Conservation (phyloP, 2,329 filamentous ascomycete species). For the Penicillium decumbens region DNA sequence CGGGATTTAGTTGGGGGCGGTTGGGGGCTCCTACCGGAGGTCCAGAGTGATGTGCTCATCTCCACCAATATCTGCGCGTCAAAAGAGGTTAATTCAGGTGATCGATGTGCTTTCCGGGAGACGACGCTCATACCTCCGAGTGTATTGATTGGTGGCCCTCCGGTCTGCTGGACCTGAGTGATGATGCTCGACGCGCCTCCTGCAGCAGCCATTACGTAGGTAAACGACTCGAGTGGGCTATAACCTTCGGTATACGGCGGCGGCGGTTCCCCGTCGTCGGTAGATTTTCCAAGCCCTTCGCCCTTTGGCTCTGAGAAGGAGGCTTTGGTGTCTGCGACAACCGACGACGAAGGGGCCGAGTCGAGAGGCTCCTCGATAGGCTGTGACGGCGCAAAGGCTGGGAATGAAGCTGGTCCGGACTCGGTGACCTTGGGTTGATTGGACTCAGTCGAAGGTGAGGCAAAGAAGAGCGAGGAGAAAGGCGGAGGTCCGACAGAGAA, state of each 20-base stretch:
- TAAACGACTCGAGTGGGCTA: slow-evolving; percentile 86
- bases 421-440: slow-evolving; percentile 44
- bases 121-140: slow-evolving; percentile 64
- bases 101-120: not conserved
- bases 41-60: slow-evolving; percentile 96
- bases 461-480: slow-evolving; percentile 61
- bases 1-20: not conserved
- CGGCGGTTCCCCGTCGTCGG: slow-evolving; percentile 82
- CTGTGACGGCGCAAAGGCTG: slow-evolving; percentile 51
- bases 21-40: slow-evolving; percentile 64
- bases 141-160: slow-evolving; percentile 76
- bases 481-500: slow-evolving; percentile 56
- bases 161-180: slow-evolving; percentile 95
- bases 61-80: slow-evolving; percentile 63
- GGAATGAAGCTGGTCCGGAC: slow-evolving; percentile 44
- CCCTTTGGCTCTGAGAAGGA: slow-evolving; percentile 79
- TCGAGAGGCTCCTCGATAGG: slow-evolving; percentile 49
- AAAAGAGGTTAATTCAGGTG: slow-evolving; percentile 4
- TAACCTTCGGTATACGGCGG: slow-evolving; percentile 92
- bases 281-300: slow-evolving; percentile 65
- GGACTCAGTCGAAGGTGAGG: slow-evolving; percentile 40
- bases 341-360: slow-evolving; percentile 43
- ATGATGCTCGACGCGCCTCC: slow-evolving; percentile 97
- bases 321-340: slow-evolving; percentile 73
- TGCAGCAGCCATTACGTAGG: slow-evolving; percentile 96